Evolutionary conservation across 1,139 yeast genomes (phyloP).

Genomic region (Zygosaccharomyces sapae): DNA sequence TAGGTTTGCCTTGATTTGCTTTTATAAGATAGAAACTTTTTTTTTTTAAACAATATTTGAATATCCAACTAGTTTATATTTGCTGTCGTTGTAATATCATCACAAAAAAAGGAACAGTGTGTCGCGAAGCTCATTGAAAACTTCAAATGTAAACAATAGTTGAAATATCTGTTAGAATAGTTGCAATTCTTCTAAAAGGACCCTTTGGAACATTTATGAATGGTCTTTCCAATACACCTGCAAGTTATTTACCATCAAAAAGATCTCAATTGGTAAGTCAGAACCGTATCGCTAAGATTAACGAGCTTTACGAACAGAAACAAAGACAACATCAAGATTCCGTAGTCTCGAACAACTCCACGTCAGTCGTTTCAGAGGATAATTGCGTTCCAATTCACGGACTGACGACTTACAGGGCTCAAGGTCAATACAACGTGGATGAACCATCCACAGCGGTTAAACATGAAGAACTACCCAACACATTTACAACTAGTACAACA

Average conservation of each 20-base stretch:
- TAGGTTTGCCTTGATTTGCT: too few species aligned
- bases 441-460: slow-evolving; percentile 13
- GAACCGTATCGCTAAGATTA: slow-evolving; percentile 23
- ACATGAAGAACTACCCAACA: slow-evolving; percentile 12
- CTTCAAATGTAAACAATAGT: neutral
- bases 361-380: slow-evolving; percentile 20
- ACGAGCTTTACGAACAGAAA: slow-evolving; percentile 20
- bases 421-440: slow-evolving; percentile 7
- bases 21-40: too few species aligned
- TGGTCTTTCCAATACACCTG: slow-evolving; percentile 12
- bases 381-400: slow-evolving; percentile 11
- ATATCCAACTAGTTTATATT: too few species aligned
- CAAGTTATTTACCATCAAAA: slow-evolving; percentile 20
- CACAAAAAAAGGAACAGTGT: slow-evolving; percentile 1
- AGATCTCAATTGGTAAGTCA: slow-evolving; percentile 21
- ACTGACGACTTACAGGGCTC: slow-evolving; percentile 6
- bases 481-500: slow-evolving; percentile 4
- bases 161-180: neutral
- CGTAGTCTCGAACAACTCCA: slow-evolving; percentile 26
- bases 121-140: neutral
- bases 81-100: neutral
- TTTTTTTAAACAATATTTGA: too few species aligned
- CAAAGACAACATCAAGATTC: slow-evolving; percentile 21
- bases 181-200: neutral
- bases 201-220: slow-evolving; percentile 11